Percentiles rank a stretch among this genome's conserved stretches.
Evolutionary conservation across 768 basidiomycete genomes (phyloP).

Genomic region (Termitomyces sp.): DNA sequence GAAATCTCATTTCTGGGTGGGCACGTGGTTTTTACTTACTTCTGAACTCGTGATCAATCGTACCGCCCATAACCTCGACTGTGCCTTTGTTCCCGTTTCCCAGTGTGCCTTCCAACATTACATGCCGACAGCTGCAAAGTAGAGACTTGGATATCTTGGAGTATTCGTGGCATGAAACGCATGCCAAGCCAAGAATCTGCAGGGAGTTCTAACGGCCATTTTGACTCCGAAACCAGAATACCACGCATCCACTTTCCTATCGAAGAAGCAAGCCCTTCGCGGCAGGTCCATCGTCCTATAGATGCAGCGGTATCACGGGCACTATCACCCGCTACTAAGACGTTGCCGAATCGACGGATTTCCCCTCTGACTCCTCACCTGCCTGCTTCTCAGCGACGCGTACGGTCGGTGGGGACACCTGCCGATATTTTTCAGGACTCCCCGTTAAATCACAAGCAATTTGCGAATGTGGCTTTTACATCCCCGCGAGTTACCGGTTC

Average conservation of each 20-base stretch:
- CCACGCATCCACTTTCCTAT: constrained; percentile 17
- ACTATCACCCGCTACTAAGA: not conserved
- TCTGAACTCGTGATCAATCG: not conserved
- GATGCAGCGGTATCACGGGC: constrained; percentile 3
- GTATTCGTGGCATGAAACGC: not conserved
- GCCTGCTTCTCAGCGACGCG: constrained; percentile 10
- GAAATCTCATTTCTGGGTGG: no score
- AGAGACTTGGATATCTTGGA: not conserved
- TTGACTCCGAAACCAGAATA: constrained; percentile 11
- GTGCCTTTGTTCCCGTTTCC: not conserved
- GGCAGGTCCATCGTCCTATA: constrained; percentile 1
- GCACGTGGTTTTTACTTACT: not conserved
- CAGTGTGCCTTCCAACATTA: no score
- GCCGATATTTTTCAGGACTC: constrained; percentile 6
- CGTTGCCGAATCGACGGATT: constrained; percentile 8
- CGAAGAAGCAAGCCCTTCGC: constrained; percentile 9
- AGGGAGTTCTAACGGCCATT: constrained; percentile 6
- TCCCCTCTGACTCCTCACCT: constrained; percentile 9
- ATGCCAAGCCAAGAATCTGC: constrained; percentile 11
- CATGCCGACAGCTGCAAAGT: not conserved
- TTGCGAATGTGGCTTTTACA: constrained; percentile 3
- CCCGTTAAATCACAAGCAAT: constrained; percentile 1
- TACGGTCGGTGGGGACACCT: constrained; percentile 11
- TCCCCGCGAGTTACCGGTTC: constrained; percentile 8
- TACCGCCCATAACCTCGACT: not conserved